These are phyloP conservation scores for Ustilago nuda DNA, from an alignment of 1,284 basidiomycete genomes.

Conservation along the genomic window DNA sequence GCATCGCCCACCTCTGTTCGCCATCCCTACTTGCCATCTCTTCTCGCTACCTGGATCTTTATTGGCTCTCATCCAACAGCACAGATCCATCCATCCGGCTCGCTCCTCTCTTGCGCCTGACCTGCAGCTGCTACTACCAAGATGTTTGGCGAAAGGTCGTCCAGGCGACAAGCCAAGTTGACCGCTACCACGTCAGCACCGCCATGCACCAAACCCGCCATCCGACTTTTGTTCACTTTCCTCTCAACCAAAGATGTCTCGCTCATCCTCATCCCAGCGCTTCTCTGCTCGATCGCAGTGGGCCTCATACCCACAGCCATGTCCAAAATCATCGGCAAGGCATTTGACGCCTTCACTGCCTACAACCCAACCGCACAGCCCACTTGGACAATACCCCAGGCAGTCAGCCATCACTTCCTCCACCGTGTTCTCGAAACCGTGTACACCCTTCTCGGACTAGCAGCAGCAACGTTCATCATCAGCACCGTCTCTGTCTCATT, in stretches of 20 bases:
- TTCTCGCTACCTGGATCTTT: too few relatives aligned
- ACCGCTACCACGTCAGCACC: background rate
- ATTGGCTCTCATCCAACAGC: too few relatives aligned
- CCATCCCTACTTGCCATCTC: background rate
- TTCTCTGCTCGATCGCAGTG: constrained; percentile 77
- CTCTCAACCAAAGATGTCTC: constrained; percentile 43
- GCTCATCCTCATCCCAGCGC: constrained; percentile 76
- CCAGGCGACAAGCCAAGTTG: background rate
- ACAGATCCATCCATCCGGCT: too few relatives aligned
- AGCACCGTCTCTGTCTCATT: constrained; percentile 80
- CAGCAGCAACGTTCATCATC: constrained; percentile 77
- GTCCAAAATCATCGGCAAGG: constrained; percentile 87
- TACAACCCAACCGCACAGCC: constrained; percentile 73
- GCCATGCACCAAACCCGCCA: constrained; percentile 26
- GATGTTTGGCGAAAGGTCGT: background rate
- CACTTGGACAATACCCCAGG: constrained; percentile 68
- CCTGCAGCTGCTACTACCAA: background rate
- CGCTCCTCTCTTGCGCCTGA: background rate
- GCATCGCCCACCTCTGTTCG: background rate
- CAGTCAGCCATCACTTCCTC: constrained; percentile 75
- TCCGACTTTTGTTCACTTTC: constrained; percentile 55
- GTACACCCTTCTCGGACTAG: constrained; percentile 79
- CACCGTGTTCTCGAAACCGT: constrained; percentile 72
- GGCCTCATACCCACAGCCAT: constrained; percentile 90
- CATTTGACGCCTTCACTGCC: constrained; percentile 81